phyloP scores from a whole-genome alignment of 2,329 filamentous ascomycete species.

The Exserohilum rostratum region DNA sequence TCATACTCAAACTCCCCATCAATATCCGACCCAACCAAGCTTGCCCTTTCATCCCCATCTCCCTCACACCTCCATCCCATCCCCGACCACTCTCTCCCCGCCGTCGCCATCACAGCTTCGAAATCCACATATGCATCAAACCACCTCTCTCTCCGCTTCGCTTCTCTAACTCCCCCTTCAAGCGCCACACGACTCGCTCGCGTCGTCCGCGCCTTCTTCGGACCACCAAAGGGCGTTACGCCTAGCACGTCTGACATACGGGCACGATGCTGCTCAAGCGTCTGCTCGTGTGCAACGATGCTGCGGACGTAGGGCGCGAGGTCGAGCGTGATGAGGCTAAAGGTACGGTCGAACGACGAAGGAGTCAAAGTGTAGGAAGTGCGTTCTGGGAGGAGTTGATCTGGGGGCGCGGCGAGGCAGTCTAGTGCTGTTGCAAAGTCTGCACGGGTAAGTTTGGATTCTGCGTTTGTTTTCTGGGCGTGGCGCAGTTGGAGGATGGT shows the following conservation, averaged over 20 bases:
- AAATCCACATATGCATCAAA: conserved; percentile 69
- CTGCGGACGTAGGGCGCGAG: conserved; percentile 88
- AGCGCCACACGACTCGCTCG: conserved; percentile 76
- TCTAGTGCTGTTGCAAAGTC: conserved; percentile 59
- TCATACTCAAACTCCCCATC: conserved; percentile 15
- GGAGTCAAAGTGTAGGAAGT: conserved; percentile 61
- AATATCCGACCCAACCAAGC: not conserved
- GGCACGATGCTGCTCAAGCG: conserved; percentile 70
- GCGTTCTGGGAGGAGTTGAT: conserved; percentile 35
- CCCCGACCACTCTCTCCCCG: conserved; percentile 50
- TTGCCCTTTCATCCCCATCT: conserved; percentile 3
- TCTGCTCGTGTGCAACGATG: conserved; percentile 78
- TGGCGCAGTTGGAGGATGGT: conserved; percentile 40
- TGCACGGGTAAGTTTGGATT: conserved; percentile 42
- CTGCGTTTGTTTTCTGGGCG: conserved; percentile 16
- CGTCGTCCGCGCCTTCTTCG: conserved; percentile 63
- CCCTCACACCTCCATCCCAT: conserved; percentile 29
- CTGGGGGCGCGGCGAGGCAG: conserved; percentile 52
- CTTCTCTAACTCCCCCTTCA: conserved; percentile 72
- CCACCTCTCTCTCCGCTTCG: conserved; percentile 73
- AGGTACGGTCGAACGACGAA: conserved; percentile 77
- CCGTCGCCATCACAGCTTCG: conserved; percentile 68
- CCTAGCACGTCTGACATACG: conserved; percentile 50
- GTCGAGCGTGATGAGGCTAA: conserved; percentile 71
- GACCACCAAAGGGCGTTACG: not conserved